These are phyloP conservation scores for Streptanthus diversifolius DNA, from an alignment of 345 rosid genomes.

Conservation along the genomic window DNA sequence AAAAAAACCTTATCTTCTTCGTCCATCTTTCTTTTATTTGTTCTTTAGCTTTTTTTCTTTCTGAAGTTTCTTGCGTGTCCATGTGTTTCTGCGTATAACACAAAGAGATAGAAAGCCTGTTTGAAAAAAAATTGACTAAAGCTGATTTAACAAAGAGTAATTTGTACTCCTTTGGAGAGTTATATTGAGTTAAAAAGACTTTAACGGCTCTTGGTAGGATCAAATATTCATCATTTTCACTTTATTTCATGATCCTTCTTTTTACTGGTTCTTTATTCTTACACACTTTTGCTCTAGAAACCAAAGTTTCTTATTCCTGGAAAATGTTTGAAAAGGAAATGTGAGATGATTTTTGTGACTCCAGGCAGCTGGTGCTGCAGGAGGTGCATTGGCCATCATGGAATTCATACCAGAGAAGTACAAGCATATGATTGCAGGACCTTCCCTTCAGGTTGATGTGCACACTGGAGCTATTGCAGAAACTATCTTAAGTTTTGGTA, in stretches of 20 bases:
- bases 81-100: background rate
- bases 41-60: slow-evolving; percentile 14
- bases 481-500: slow-evolving; percentile 72
- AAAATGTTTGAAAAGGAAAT: background rate
- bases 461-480: slow-evolving; percentile 95
- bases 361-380: slow-evolving; percentile 93
- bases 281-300: background rate
- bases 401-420: slow-evolving; percentile 69
- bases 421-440: slow-evolving; percentile 82
- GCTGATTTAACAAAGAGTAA: slow-evolving; percentile 1
- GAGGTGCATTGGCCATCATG: slow-evolving; percentile 76
- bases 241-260: background rate
- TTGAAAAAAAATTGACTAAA: background rate
- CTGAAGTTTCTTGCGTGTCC: slow-evolving; percentile 16
- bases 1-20: slow-evolving; percentile 15
- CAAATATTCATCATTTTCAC: background rate
- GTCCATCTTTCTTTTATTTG: slow-evolving; percentile 8
- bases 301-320: background rate
- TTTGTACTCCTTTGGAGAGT: background rate
- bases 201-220: background rate
- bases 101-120: background rate
- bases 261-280: background rate
- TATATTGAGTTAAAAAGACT: background rate
- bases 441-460: slow-evolving; percentile 73
- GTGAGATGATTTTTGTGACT: slow-evolving; percentile 6